Evolutionary conservation across 192 early-diverging fungal species (phyloP).

Genomic region (Umbelopsis vinacea): DNA sequence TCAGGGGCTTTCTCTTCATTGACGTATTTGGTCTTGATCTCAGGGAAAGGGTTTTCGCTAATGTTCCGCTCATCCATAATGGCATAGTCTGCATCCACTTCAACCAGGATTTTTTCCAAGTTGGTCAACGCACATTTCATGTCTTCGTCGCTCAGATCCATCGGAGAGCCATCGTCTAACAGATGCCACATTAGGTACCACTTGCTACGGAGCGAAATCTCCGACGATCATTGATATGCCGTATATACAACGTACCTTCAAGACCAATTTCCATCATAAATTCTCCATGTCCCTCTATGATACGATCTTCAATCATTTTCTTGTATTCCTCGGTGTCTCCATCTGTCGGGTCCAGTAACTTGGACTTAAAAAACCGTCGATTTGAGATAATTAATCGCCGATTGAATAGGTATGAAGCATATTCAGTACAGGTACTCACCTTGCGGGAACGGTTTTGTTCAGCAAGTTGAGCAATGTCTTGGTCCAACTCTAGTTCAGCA

Average conservation of each 20-base stretch:
- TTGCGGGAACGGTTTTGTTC: slow-evolving; percentile 2
- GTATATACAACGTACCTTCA: slow-evolving; percentile 52
- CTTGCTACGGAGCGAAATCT: not conserved
- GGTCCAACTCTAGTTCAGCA: slow-evolving; percentile 5
- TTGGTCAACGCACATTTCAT: slow-evolving; percentile 47
- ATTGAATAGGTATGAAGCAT: not conserved
- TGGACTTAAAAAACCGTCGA: not conserved
- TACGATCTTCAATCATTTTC: not conserved
- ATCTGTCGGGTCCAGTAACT: not conserved
- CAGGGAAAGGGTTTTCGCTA: slow-evolving; percentile 41
- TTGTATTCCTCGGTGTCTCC: slow-evolving; percentile 9
- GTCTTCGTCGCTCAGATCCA: slow-evolving; percentile 64
- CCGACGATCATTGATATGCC: not conserved
- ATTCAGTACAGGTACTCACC: not conserved
- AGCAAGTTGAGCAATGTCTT: slow-evolving; percentile 12
- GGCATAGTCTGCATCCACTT: slow-evolving; percentile 50
- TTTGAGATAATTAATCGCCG: slow-evolving; percentile 5
- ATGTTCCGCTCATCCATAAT: slow-evolving; percentile 50
- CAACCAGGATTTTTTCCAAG: slow-evolving; percentile 40
- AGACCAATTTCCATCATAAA: slow-evolving; percentile 76
- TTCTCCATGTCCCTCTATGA: slow-evolving; percentile 58
- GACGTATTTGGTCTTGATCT: slow-evolving; percentile 30
- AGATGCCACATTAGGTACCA: not conserved
- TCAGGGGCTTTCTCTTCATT: slow-evolving; percentile 14
- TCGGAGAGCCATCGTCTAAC: slow-evolving; percentile 70